Base-by-base conservation (phyloP, 2,329 filamentous ascomycete species). In the Microdochium trichocladiopsis region DNA sequence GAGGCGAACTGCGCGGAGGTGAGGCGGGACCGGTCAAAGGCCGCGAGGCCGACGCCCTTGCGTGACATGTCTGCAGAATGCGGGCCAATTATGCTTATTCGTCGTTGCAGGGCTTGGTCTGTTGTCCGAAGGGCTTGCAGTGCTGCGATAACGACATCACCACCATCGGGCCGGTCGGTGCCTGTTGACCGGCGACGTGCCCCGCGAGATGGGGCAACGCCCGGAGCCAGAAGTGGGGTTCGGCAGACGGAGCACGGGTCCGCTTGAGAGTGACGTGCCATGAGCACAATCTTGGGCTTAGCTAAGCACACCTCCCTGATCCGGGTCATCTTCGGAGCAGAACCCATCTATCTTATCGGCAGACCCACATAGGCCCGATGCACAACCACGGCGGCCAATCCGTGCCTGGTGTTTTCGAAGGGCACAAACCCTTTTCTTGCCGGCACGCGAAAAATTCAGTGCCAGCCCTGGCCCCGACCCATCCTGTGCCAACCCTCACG, bases 1-100 rank as follows among this genome's bases (percentile, higher is more conserved):
- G 84, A 87, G 54, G 92, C 91, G 74, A 93, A 97, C 63, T 94
- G 92, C 51, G 92, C 88, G 25, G 87, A 89, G 10, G 91, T 88
- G 57, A 96, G 83, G 51, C 86, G 88, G 56, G 85, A 88, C 59
- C 91, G 88, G 69, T 91, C 88, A 66, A 96, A 95, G 66, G 92
- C 92, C 28, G 87, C 91, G 53, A 97, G 84, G 63, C 93, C 93
- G 55, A 96, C 90, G 57, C 90, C 90, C 72, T 90, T 90, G 62
- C 87, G 85, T 21, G 83, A 85, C 83, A 86, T 86, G 52, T 28
- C 63, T 41, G 12, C 36, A 49, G 48, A 24, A 31, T 8, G 28
- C 28, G 8, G 28, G 28, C 28, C 14, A 31, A 8, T 31, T n/a
- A n/a, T n/a, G n/a, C n/a, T n/a, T n/a, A n/a, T n/a, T n/a, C n/a